A percentile compares a stretch with the other conserved stretches of the same genome.
Conservation (phyloP, 164 flowering plant species). For the Euptelea pleiosperma region DNA sequence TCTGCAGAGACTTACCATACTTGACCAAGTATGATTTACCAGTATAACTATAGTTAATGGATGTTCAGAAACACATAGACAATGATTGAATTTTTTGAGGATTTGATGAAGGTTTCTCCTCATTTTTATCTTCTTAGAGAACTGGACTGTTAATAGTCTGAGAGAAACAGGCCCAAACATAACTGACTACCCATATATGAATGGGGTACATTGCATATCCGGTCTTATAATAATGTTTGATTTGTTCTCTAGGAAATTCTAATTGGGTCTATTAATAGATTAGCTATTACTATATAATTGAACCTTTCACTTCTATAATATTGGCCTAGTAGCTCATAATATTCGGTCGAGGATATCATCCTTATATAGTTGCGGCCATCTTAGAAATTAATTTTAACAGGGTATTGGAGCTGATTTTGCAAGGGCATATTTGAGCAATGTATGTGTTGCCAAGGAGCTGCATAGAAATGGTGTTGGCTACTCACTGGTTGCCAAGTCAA, state of each 20-base stretch:
- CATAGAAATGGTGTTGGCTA: slow-evolving; percentile 78
- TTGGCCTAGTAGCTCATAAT: background rate
- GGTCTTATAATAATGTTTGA: background rate
- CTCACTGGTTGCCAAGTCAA: slow-evolving; percentile 62
- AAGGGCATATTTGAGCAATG: slow-evolving; percentile 89
- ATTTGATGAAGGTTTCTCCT: too few species aligned
- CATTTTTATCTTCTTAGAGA: too few species aligned
- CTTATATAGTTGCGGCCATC: background rate
- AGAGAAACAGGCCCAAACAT: too few species aligned
- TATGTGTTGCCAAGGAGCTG: slow-evolving; percentile 86
- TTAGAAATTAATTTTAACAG: slow-evolving; percentile 31
- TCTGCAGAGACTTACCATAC: too few species aligned
- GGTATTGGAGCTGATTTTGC: slow-evolving; percentile 77
- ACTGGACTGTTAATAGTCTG: too few species aligned
- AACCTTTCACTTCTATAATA: background rate
- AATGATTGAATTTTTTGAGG: too few species aligned
- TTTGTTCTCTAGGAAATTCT: background rate
- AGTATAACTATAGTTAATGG: too few species aligned
- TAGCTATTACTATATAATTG: background rate
- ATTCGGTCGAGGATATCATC: background rate
- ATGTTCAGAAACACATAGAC: too few species aligned
- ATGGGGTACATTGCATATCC: background rate
- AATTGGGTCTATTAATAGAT: background rate
- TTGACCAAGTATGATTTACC: too few species aligned
- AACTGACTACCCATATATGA: background rate